Percentiles rank a stretch among this genome's conserved stretches.
Conservation (phyloP, 139 green algal genomes). For the Chlorella sp. region DNA sequence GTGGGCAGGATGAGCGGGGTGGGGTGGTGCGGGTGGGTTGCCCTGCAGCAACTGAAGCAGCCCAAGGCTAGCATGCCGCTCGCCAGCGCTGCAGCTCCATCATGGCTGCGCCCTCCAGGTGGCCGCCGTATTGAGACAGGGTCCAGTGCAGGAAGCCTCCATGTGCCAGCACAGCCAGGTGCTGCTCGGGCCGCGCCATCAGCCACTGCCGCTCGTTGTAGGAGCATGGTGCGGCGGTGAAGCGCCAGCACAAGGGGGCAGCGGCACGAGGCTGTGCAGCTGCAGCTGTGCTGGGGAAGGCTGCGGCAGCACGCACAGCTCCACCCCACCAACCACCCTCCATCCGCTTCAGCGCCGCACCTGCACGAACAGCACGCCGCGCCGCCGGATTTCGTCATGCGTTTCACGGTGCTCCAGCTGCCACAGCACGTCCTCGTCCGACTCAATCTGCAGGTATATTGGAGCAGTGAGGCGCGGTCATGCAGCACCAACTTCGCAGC, state of each 20-base stretch:
- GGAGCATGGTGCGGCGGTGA: not conserved
- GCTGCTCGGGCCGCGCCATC: conserved; percentile 45
- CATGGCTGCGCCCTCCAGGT: conserved; percentile 12
- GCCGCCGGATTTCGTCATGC: conserved; percentile 41
- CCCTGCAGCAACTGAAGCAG: not conserved
- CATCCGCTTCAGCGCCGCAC: not conserved
- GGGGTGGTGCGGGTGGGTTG: too few species aligned
- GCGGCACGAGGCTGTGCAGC: too few species aligned
- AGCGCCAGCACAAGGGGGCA: not conserved
- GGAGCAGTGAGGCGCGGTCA: too few species aligned
- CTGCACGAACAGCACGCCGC: conserved; percentile 48
- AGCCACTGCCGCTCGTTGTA: conserved; percentile 15
- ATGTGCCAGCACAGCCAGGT: conserved; percentile 59
- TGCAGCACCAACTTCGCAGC: too few species aligned
- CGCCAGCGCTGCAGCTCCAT: conserved; percentile 49
- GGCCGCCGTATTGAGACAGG: conserved; percentile 39
- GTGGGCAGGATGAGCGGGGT: not conserved
- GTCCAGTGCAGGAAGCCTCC: conserved; percentile 50
- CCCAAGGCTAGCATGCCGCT: not conserved
- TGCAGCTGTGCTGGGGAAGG: too few species aligned
- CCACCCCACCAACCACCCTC: too few species aligned
- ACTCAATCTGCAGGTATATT: conserved; percentile 44
- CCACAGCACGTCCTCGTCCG: conserved; percentile 47
- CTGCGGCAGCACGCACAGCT: too few species aligned
- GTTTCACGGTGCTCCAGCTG: conserved; percentile 36